Base-by-base conservation (phyloP, 1,284 basidiomycete genomes). In the Malassezia dermatis region DNA sequence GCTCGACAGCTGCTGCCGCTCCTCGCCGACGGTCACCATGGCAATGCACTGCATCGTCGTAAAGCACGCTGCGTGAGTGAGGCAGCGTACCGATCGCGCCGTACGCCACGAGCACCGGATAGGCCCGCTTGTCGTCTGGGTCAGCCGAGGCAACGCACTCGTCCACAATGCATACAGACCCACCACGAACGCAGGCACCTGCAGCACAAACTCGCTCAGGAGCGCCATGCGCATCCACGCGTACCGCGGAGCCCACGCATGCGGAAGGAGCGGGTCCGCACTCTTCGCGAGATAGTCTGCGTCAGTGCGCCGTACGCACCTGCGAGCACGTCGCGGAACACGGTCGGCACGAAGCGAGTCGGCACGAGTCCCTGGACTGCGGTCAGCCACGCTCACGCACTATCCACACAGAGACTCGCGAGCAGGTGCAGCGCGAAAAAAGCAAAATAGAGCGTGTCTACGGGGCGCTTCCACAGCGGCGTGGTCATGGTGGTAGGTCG, bases 41-140 rank as follows among this genome's bases (percentile, higher is more conserved):
- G 52, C 47, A 19, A 60, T 48, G 46, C 59, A 60, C 41, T 60
- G 55, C 37, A 57, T 24, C 19, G 59, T 60, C 13, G 59, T 57
- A n/a, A 60, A 53, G 31, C 41, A 31, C 3, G 54, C 54, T 50
- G 52, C 8, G 28, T 19, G 23, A 24, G 21, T 11, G 6, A 8
- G 4, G 6, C 13, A 11, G 39, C 52, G 44, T 28, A 43, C 48
- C 58, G 17, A 56, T 45, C 19, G 51, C 42, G n/a, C 55, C 55
- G 30, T 60, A 60, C 11, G 40, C 48, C 4, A 48, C 40, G 15
- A 60, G 37, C 23, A 53, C 17, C 4, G 59, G 59, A 32, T 60
- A 60, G 5, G 39, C 27, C 13, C 59, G 59, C 24, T 30, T 19
- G 32, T 60, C 55, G 28, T 60, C 58, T 34, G 30, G n/a, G 27